Base-by-base conservation (phyloP, 1,139 yeast genomes). In the Protomyces pachydermus region DNA sequence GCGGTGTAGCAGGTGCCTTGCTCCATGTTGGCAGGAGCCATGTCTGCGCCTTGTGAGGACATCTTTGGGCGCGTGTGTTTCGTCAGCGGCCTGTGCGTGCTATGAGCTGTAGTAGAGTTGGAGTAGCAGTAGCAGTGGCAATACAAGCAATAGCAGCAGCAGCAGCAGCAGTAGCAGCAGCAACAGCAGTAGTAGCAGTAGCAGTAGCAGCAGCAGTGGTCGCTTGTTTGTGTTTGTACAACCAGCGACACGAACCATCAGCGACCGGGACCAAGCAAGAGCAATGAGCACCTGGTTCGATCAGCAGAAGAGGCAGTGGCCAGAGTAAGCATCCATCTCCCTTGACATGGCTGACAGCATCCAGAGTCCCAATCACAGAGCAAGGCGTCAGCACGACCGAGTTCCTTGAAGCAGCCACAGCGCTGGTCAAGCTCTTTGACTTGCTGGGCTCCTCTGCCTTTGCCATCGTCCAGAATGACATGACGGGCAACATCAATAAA, bases 381-480 rank as follows among this genome's bases (percentile, higher is more conserved):
- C 68, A 71, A 62, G 85, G 88, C 74, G 80, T 90, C 74, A 80
- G 85, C 71, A 88, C 97, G 37, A 79, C 85, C 46, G 85, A 83
- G 71, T 90, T 90, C 72, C 80, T 90, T 68, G 89, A 85, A 73
- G 97, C 97, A 12, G 80, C 95, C 32, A 95, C 87, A 76, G 85
- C 95, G 10, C 80, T 90, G 67, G 91, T 90, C 70, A 85, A 86
- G 74, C 79, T 91, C 69, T 90, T 90, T 74, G 95, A 90, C 73
- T 79, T 91, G 65, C 80, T 90, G 68, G 96, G 96, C 34, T 87
- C 95, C 25, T 78, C 93, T 32, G 96, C 97, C 16, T 90, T 90
- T 72, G 77, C 85, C 16, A 89, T 88, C 60, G 97, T 90, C 64
- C 95, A 89, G 75, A 86, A 81, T 70, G 97, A 90, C 74, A 86